These are phyloP conservation scores for Candida quercuum DNA, from an alignment of 805 yeast species.

Conservation along the genomic window DNA sequence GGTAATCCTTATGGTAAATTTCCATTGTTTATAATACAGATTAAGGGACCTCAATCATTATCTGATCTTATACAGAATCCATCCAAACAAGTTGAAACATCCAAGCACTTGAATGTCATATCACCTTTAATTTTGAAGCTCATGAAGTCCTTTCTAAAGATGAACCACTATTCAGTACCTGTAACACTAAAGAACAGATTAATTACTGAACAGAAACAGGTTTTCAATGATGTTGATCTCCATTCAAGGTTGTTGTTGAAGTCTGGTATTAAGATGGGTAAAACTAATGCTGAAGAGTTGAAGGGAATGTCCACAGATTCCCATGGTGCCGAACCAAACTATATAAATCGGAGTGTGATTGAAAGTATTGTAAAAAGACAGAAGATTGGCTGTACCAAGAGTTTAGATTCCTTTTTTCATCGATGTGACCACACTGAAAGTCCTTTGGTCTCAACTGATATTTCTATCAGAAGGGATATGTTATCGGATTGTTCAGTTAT, in stretches of 20 bases:
- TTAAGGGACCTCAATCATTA: constrained; percentile 22
- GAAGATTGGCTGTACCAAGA: neutral
- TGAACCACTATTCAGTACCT: too few relatives aligned
- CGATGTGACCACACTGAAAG: too few relatives aligned
- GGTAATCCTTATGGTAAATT: constrained; percentile 29
- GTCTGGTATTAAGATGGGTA: constrained; percentile 9
- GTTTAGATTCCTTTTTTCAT: neutral
- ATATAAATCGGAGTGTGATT: neutral
- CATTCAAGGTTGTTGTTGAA: neutral
- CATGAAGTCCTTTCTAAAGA: constrained; percentile 24
- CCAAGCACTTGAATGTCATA: constrained; percentile 24
- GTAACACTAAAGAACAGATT: too few relatives aligned
- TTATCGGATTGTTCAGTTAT: constrained; percentile 31
- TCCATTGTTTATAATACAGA: constrained; percentile 34
- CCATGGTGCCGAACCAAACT: neutral
- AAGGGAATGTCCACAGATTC: constrained; percentile 5
- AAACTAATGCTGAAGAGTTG: constrained; percentile 8
- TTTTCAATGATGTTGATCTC: neutral
- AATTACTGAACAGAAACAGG: too few relatives aligned
- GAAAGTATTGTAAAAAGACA: neutral
- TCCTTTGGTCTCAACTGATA: neutral
- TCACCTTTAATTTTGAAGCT: constrained; percentile 28
- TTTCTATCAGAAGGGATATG: constrained; percentile 13
- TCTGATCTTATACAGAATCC: constrained; percentile 39
- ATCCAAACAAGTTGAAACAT: constrained; percentile 25